These are phyloP conservation scores for Rhizopus delemar DNA, from an alignment of 371 early-diverging fungal species.

Conservation along the genomic window DNA sequence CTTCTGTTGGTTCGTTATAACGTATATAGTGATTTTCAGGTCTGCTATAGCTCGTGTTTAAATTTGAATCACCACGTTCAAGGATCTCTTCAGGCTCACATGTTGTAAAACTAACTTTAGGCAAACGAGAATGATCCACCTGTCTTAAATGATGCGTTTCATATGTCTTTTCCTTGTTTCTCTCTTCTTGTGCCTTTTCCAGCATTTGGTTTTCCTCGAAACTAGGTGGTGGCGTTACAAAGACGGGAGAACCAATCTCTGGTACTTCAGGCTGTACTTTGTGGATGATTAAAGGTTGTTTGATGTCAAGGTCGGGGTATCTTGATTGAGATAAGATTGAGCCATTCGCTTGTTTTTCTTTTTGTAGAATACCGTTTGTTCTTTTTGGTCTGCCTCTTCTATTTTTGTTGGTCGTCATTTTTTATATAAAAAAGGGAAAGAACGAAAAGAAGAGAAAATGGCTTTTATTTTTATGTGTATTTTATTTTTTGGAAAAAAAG, in stretches of 20 bases:
- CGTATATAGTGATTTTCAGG: constrained; percentile 63
- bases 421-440: background rate
- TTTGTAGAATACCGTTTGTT: constrained; percentile 3
- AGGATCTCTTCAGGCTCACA: constrained; percentile 9
- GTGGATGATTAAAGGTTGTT: constrained; percentile 50
- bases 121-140: constrained; percentile 6
- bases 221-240: constrained; percentile 8
- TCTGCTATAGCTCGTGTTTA: constrained; percentile 8
- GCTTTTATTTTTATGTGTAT: no score
- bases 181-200: background rate
- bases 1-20: constrained; percentile 77
- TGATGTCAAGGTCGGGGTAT: constrained; percentile 66
- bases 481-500: no score
- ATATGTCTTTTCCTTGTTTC: background rate
- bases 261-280: background rate
- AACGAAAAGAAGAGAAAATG: no score
- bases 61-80: background rate
- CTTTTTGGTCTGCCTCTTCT: constrained; percentile 16
- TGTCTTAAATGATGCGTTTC: background rate
- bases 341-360: constrained; percentile 27
- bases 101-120: constrained; percentile 5
- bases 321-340: constrained; percentile 42
- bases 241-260: background rate
- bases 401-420: constrained; percentile 3
- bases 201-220: constrained; percentile 3